Evolutionary conservation across 2,329 filamentous ascomycete genomes (phyloP), one percentile per base, ranked within the genome.

Genomic region (Stagonosporopsis vannaccii): DNA sequence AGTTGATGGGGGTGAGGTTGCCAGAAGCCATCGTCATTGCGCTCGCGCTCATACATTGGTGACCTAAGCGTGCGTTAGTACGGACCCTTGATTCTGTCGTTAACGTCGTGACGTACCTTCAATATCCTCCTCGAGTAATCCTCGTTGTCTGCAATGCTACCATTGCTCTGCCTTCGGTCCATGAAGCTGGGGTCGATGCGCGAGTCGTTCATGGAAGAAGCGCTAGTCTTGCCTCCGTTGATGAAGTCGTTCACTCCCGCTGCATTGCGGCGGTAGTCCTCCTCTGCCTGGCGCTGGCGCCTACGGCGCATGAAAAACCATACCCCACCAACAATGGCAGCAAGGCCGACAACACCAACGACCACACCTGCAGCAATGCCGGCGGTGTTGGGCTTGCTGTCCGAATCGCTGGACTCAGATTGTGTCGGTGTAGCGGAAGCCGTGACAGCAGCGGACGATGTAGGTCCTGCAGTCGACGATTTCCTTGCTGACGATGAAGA

Each of bases 91-190:
- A n/a, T 35, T 32, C 28, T 22, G 13, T 39, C 11, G 28, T 36
- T 28, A 30, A 32, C 20, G 50, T 42, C 15, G 47, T 28, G 26
- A 43, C 53, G 51, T 84, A 96, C 94, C 87, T 96, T 91, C 73
- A 98, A 85, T 78, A 98, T 97, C 79, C 91, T 90, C 79, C 94
- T 87, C 61, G 94, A 97, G 80, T 97, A 98, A 77, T 98, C 94
- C 78, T 96, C 88, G 78, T 97, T 96, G 76, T 98, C 94, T 48
- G 93, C 94, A 76, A 98, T 97, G 77, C 93, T 97, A 66, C 94
- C 94, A 71, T 95, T 91, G 78, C 94, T 97, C 80, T 94, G 85
- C 77, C 93, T 87, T 72, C 92, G 85, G 56, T 89, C 88, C 84
- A 96, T 88, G 62, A 92, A 85, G 53, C 83, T 88, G 7, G 92